These are phyloP conservation scores for Forsythia suspensa DNA, from an alignment of 257 asterid species.

Conservation along the genomic window DNA sequence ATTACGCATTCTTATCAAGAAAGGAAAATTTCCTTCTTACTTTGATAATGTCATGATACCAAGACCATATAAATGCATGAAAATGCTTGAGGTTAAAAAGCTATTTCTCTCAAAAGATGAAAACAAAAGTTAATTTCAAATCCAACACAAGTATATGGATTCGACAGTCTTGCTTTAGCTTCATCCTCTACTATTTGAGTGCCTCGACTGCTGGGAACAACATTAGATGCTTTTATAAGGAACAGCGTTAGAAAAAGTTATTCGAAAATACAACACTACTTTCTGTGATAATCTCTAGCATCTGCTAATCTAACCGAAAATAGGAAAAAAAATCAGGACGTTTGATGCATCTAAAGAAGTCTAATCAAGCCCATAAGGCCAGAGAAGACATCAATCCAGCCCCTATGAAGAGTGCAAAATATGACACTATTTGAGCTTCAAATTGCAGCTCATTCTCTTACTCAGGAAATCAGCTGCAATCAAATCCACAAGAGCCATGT, in stretches of 20 bases:
- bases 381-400: conserved; percentile 80
- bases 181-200: no score
- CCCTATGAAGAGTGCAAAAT: conserved; percentile 77
- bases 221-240: not conserved
- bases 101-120: no score
- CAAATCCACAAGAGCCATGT: conserved; percentile 90
- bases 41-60: no score
- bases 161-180: no score
- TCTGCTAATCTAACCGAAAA: not conserved
- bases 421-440: conserved; percentile 78
- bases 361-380: conserved; percentile 70
- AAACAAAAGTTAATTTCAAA: no score
- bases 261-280: not conserved
- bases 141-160: no score
- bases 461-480: conserved; percentile 96
- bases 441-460: conserved; percentile 88
- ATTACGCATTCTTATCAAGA: no score
- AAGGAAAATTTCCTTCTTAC: no score
- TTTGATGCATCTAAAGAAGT: not conserved
- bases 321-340: not conserved
- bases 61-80: no score
- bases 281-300: not conserved
- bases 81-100: no score
- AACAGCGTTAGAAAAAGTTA: no score
- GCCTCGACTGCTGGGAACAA: not conserved